Evolutionary conservation across 1,284 basidiomycete genomes (phyloP).

Genomic region (Chiua sp.): DNA sequence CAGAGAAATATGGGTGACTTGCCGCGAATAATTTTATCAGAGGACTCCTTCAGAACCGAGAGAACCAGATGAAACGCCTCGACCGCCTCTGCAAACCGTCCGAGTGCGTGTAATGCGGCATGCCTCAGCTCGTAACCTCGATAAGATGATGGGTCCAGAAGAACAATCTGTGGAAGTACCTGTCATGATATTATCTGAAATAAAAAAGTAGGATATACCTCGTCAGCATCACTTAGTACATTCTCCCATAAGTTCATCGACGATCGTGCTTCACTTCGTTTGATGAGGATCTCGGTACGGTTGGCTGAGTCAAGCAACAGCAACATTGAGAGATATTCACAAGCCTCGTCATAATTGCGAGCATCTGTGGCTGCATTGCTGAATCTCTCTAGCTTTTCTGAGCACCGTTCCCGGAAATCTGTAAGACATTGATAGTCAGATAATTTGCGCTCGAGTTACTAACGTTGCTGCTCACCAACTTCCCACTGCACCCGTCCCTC

Average conservation of each 20-base stretch:
- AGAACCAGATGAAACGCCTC: conserved; percentile 2
- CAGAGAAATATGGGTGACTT: background rate
- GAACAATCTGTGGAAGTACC: conserved; percentile 1
- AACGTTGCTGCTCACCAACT: background rate
- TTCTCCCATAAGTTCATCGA: background rate
- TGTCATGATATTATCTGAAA: background rate
- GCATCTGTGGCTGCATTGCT: background rate
- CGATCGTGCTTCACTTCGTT: background rate
- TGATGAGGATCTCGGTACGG: background rate
- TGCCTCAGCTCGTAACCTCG: background rate
- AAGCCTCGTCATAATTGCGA: background rate
- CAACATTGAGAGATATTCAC: background rate
- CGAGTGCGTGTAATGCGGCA: background rate
- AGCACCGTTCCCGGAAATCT: conserved; percentile 5
- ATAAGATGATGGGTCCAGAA: background rate
- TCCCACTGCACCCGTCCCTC: background rate
- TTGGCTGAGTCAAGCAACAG: background rate
- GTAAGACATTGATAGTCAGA: background rate
- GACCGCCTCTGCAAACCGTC: background rate
- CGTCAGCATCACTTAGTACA: background rate
- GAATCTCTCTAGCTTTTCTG: background rate
- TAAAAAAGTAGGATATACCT: background rate
- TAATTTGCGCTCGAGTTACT: rapidly evolving
- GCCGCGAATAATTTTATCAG: background rate
- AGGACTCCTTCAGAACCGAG: background rate